Conservation (phyloP, 2,329 filamentous ascomycete species). For the Aspergillus piperis region DNA sequence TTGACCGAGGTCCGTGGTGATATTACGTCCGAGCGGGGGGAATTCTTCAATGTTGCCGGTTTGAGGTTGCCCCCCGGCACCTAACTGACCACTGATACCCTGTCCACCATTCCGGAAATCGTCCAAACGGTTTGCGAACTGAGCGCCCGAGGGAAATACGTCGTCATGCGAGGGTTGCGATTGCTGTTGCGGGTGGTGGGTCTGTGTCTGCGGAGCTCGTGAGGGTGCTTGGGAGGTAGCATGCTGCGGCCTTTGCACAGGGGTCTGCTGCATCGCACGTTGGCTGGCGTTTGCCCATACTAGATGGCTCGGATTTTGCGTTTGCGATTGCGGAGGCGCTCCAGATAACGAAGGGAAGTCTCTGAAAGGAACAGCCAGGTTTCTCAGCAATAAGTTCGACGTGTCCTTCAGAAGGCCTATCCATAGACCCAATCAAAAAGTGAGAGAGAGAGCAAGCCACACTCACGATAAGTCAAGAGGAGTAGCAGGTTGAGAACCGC, state of each 20-base stretch:
- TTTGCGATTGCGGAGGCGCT: conserved; percentile 56
- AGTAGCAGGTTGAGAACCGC: conserved; percentile 55
- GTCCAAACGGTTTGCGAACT: conserved; percentile 55
- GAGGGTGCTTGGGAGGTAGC: conserved; percentile 46
- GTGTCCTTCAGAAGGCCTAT: neutral
- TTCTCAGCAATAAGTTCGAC: conserved; percentile 12
- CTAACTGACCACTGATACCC: conserved; percentile 54
- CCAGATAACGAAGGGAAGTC: conserved; percentile 65
- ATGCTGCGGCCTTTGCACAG: conserved; percentile 55
- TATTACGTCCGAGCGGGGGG: conserved; percentile 58
- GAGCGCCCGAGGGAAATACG: conserved; percentile 48
- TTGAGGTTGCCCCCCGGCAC: conserved; percentile 53
- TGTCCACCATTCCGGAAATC: conserved; percentile 61
- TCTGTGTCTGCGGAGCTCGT: conserved; percentile 42
- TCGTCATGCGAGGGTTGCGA: conserved; percentile 52
- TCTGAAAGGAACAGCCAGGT: conserved; percentile 38
- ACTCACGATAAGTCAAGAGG: conserved; percentile 61
- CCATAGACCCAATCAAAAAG: neutral
- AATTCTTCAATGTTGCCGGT: conserved; percentile 62
- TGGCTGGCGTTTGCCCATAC: conserved; percentile 61
- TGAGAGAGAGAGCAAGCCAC: neutral
- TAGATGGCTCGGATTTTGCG: conserved; percentile 54
- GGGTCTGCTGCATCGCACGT: conserved; percentile 55
- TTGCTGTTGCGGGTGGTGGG: conserved; percentile 45
- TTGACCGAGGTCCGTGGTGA: conserved; percentile 52